Base-by-base conservation (phyloP, 1,284 basidiomycete genomes). In the Malassezia cuniculi region DNA sequence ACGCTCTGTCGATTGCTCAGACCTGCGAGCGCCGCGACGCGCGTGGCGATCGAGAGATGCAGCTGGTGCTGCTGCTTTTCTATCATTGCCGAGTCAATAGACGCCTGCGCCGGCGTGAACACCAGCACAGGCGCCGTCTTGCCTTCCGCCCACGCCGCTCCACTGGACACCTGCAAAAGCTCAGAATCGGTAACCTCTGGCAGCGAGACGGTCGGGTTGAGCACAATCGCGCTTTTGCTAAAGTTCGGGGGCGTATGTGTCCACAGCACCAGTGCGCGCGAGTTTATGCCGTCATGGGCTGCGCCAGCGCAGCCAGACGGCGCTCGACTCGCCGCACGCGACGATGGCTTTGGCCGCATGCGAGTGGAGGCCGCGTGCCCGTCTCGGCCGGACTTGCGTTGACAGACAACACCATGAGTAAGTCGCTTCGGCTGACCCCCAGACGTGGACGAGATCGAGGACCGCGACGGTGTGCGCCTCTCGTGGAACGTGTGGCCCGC, bases 401-500 rank as follows among this genome's bases (percentile, higher is more conserved):
- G 31, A n/a, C n/a, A n/a, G n/a, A 32, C 26, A 18, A 22, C 35
- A 36, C 17, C 15, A 42, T 42, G 40, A 42, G 40, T 42, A 32
- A 29, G 40, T 42, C 15, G 24, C 7, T 11, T 24, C 22, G 22
- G 22, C 22, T 24, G 22, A 17, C n/a, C 36, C 20, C 12, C 27
- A 38, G 36, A 66, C 43, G 62, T 66, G 34, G 63, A 68, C 55
- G 64, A 66, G 50, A 65, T 68, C 47, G 66, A 68, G 48, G 66
- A 68, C 47, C 57, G 65, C 43, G 66, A 68, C 53, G 66, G 66
- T 41, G 57, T 67, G 31, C 57, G 66, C 22, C 63, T 70, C 59
- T 90, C 86, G 42, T 95, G 90, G 90, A 97, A 97, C 70, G 85
- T 89, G 43, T 97, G 89, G 86, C 87, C 90, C 1, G 89, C 87